Conservation (phyloP, 257 asterid species). For the Catharanthus roseus region DNA sequence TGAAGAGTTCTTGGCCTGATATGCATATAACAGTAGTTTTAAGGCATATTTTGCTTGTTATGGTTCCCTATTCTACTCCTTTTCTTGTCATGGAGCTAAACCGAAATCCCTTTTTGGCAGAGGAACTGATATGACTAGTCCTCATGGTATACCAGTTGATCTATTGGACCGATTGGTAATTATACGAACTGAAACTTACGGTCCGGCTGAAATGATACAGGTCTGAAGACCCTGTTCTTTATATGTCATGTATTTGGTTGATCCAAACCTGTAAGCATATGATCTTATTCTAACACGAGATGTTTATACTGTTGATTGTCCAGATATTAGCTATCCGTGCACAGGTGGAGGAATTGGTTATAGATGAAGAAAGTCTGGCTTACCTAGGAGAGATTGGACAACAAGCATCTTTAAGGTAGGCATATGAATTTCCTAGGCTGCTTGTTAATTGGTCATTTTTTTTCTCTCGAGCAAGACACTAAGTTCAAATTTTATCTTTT, state of each 20-base stretch:
- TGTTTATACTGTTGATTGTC: conserved; percentile 10
- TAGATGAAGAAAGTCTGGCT: conserved; percentile 90
- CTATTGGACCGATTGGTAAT: conserved; percentile 83
- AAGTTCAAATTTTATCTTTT: background rate
- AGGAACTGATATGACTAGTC: conserved; percentile 93
- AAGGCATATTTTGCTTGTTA: background rate
- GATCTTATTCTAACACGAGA: background rate
- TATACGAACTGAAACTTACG: conserved; percentile 87
- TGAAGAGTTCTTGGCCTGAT: background rate
- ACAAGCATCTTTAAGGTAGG: conserved; percentile 76
- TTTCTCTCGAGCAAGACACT: background rate
- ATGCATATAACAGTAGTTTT: background rate
- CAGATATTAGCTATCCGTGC: conserved; percentile 95
- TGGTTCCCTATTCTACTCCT: background rate
- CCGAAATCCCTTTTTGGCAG: conserved; percentile 29
- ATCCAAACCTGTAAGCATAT: background rate
- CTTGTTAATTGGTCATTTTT: background rate
- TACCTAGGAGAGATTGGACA: conserved; percentile 83
- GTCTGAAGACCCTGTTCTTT: conserved; percentile 22
- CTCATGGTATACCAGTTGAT: conserved; percentile 96
- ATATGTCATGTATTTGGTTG: background rate
- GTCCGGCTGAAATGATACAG: conserved; percentile 99
- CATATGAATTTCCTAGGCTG: background rate
- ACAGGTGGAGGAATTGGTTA: conserved; percentile 81
- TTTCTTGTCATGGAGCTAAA: background rate